Conservation (phyloP, 495 filamentous ascomycete genomes). For the Hyaloscypha variabilis region DNA sequence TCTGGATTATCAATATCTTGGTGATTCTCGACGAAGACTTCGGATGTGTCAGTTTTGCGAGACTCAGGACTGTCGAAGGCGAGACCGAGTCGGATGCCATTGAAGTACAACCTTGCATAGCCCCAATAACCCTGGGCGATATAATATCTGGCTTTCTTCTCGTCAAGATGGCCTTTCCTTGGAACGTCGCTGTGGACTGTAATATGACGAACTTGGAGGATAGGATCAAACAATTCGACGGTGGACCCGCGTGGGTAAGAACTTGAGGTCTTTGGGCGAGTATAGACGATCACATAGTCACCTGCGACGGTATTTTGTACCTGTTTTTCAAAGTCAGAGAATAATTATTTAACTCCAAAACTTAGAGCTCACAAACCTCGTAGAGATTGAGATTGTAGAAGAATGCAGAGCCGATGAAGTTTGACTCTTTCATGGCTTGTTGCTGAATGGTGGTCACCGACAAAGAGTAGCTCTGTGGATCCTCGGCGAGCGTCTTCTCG, state of each 20-base stretch:
- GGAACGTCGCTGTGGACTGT: background rate
- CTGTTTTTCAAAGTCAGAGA: background rate
- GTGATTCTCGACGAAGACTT: background rate
- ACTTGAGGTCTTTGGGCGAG: background rate
- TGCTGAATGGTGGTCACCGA: background rate
- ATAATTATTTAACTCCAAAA: background rate
- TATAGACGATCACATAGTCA: constrained; percentile 9
- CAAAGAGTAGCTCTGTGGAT: too few relatives aligned
- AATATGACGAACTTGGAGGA: background rate
- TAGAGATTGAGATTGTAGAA: constrained; percentile 1
- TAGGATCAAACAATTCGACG: background rate
- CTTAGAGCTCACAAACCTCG: background rate
- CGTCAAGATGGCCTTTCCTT: background rate
- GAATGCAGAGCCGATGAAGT: constrained; percentile 20
- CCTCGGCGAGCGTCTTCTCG: too few relatives aligned
- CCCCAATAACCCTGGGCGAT: background rate
- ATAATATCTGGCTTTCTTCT: too few relatives aligned
- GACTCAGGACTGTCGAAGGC: background rate
- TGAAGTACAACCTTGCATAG: background rate
- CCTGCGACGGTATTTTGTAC: background rate
- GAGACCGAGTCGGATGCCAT: background rate
- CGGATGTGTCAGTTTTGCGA: background rate
- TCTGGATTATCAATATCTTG: too few relatives aligned
- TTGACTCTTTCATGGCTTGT: background rate
- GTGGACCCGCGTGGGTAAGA: background rate